Conservation (phyloP, 2,329 filamentous ascomycete genomes). For the Nectriaceae sp. region DNA sequence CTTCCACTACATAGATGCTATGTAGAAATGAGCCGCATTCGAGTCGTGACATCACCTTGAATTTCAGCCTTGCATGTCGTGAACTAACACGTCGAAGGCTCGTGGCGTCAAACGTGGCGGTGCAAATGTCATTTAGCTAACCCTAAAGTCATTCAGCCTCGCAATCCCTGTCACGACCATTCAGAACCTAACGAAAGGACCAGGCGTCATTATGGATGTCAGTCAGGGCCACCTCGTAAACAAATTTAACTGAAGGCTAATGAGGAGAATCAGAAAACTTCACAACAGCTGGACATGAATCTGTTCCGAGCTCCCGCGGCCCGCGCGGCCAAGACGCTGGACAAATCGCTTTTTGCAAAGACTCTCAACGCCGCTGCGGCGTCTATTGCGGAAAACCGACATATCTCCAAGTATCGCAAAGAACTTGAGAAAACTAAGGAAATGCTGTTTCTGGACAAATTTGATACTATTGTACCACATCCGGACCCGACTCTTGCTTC, state of each 20-base stretch:
- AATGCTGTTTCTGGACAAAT: constrained; percentile 62
- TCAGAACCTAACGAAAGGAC: constrained; percentile 17
- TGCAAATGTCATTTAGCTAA: constrained; percentile 15
- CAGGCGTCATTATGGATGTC: constrained; percentile 35
- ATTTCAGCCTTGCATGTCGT: neutral
- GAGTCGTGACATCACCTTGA: constrained; percentile 23
- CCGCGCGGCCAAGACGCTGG: constrained; percentile 76
- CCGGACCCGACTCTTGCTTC: constrained; percentile 56
- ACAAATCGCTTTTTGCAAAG: constrained; percentile 80
- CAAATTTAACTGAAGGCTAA: neutral
- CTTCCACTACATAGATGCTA: too few species aligned
- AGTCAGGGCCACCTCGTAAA: constrained; percentile 15
- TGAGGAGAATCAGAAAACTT: constrained; percentile 24
- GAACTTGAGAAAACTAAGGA: constrained; percentile 67
- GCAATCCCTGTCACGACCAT: constrained; percentile 24
- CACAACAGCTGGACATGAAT: constrained; percentile 47
- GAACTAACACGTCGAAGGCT: neutral
- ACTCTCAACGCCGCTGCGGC: constrained; percentile 77
- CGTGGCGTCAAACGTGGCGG: constrained; percentile 27
- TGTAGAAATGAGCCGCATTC: neutral
- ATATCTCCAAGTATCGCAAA: constrained; percentile 72
- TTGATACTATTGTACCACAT: constrained; percentile 64
- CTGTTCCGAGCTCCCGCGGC: constrained; percentile 77
- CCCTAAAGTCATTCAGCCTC: constrained; percentile 34
- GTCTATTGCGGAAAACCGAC: constrained; percentile 70